Conservation (phyloP, 495 filamentous ascomycete genomes). For the Penicillium manginii region DNA sequence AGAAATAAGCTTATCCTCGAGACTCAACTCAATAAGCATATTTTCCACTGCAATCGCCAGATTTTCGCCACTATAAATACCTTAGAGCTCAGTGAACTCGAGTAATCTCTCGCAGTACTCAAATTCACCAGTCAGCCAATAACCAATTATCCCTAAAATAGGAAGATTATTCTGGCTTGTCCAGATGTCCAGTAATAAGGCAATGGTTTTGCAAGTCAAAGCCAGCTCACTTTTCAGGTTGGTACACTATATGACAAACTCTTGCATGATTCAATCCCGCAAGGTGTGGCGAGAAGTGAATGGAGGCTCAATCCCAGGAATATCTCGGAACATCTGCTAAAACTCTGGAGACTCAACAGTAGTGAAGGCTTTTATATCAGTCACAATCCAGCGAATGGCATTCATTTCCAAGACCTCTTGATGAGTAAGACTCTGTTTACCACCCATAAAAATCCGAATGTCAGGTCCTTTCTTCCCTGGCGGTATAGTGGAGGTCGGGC, state of each 20-base stretch:
- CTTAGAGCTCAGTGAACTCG: constrained; percentile 14
- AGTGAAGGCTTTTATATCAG: constrained; percentile 1
- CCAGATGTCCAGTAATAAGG: constrained; percentile 6
- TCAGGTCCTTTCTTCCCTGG: too few species aligned
- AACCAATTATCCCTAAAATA: constrained; percentile 14
- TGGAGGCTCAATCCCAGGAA: constrained; percentile 10
- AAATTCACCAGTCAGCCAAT: constrained; percentile 20
- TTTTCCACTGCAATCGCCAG: constrained; percentile 9
- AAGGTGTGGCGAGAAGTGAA: constrained; percentile 13
- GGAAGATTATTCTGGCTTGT: constrained; percentile 17
- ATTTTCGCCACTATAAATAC: constrained; percentile 17
- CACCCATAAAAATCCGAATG: too few species aligned
- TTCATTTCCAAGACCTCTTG: not conserved
- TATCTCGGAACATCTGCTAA: constrained; percentile 16
- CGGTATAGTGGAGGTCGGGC: too few species aligned
- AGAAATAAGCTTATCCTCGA: not conserved
- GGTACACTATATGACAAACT: constrained; percentile 6
- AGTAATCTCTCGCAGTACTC: constrained; percentile 13
- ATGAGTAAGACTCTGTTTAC: not conserved
- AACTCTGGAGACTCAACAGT: constrained; percentile 9
- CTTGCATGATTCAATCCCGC: constrained; percentile 1
- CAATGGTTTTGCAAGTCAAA: constrained; percentile 8
- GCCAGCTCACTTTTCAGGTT: constrained; percentile 11
- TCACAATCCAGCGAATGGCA: not conserved
- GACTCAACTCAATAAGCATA: constrained; percentile 5